A percentile compares a stretch with the other conserved stretches of the same genome.
phyloP scores from a whole-genome alignment of 2,329 filamentous ascomycete species.

The Capronia americana region DNA sequence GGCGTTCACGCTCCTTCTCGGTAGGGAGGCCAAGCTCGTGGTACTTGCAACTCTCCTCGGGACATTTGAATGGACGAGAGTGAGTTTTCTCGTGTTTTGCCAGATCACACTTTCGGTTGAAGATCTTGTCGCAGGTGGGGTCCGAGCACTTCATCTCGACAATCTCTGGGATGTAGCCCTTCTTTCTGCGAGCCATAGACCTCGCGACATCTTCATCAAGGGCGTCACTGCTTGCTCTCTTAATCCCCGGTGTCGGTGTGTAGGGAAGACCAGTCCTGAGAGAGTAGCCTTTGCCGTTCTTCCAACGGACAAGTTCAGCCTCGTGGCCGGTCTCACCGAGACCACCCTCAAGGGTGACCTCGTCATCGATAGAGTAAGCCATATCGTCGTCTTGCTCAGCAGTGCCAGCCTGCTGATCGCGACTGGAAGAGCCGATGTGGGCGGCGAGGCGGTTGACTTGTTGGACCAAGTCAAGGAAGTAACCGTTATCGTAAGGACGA shows the following conservation, averaged over 20 bases:
- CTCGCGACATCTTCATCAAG: conserved; percentile 81
- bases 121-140: conserved; percentile 82
- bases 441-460: conserved; percentile 90
- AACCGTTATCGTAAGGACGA: conserved; percentile 91
- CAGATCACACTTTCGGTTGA: conserved; percentile 95
- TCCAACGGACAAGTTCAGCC: conserved; percentile 81
- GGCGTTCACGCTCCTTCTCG: conserved; percentile 95
- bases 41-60: conserved; percentile 83
- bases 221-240: conserved; percentile 64
- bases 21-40: conserved; percentile 90
- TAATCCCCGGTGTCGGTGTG: conserved; percentile 56
- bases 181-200: conserved; percentile 95
- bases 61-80: conserved; percentile 94
- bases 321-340: conserved; percentile 81
- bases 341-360: conserved; percentile 81
- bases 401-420: conserved; percentile 58
- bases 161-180: conserved; percentile 85
- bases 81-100: conserved; percentile 99
- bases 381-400: conserved; percentile 58
- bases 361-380: conserved; percentile 66
- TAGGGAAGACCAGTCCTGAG: conserved; percentile 73
- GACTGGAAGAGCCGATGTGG: conserved; percentile 77
- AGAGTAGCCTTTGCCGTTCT: conserved; percentile 79
- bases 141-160: conserved; percentile 80
- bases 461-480: conserved; percentile 94